Evolutionary conservation across 305 asterid genomes (phyloP).

Genomic region (Rubia peregrina): DNA sequence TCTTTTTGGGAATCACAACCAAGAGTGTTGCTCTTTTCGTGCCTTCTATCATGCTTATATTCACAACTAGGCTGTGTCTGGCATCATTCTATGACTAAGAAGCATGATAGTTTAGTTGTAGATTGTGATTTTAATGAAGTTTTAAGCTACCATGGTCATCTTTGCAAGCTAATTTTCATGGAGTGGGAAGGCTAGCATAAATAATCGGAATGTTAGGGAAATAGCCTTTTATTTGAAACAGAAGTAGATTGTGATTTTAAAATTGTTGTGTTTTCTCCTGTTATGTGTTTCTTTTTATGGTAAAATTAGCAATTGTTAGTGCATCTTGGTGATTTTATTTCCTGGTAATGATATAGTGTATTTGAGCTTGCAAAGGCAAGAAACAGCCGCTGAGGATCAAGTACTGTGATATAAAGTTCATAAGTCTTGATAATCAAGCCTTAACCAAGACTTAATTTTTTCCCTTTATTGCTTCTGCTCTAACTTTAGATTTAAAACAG

Average conservation of each 20-base stretch:
- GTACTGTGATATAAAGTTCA: background rate
- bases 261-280: background rate
- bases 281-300: background rate
- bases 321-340: background rate
- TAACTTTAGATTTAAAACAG: background rate
- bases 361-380: background rate
- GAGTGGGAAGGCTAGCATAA: no score
- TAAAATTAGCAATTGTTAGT: background rate
- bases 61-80: background rate
- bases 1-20: background rate
- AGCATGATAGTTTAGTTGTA: background rate
- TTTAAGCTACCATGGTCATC: no score
- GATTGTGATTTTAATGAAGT: no score
- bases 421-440: slow-evolving; percentile 1
- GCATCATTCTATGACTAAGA: background rate
- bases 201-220: no score
- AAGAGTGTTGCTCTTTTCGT: background rate
- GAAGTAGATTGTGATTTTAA: no score
- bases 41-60: background rate
- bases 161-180: no score
- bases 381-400: background rate
- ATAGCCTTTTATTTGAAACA: no score
- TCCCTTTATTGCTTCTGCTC: background rate
- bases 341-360: background rate
- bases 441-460: no score